phyloP scores from a whole-genome alignment of 108 stramenopile species.

The Craspedostauros australis region DNA sequence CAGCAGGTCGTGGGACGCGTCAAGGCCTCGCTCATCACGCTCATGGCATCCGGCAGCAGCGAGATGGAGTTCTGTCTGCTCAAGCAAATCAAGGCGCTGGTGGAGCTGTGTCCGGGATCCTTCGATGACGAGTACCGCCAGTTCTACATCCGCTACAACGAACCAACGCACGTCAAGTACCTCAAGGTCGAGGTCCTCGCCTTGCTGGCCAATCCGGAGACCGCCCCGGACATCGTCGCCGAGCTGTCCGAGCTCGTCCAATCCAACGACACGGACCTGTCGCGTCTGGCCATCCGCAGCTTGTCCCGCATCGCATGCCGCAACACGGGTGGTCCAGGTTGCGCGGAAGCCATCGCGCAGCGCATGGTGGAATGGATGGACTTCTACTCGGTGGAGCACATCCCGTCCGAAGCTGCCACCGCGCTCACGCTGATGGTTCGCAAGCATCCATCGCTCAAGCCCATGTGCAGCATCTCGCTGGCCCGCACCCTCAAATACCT shows the following conservation, averaged over 20 bases:
- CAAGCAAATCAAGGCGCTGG: slow-evolving; percentile 90
- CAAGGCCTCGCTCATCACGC: slow-evolving; percentile 94
- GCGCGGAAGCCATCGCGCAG: slow-evolving; percentile 78
- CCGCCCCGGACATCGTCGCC: slow-evolving; percentile 89
- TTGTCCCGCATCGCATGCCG: slow-evolving; percentile 86
- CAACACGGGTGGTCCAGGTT: slow-evolving; percentile 72
- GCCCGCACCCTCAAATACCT: slow-evolving; percentile 73
- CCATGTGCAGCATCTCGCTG: slow-evolving; percentile 80
- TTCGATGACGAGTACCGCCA: slow-evolving; percentile 97
- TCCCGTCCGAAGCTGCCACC: slow-evolving; percentile 82
- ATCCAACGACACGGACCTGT: slow-evolving; percentile 71
- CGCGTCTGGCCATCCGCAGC: slow-evolving; percentile 83
- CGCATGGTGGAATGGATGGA: slow-evolving; percentile 89
- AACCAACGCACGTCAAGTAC: slow-evolving; percentile 93
- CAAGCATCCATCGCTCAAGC: slow-evolving; percentile 66
- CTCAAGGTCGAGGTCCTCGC: slow-evolving; percentile 90
- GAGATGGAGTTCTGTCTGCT: slow-evolving; percentile 88
- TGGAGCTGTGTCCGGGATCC: slow-evolving; percentile 86
- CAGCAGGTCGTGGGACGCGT: slow-evolving; percentile 85
- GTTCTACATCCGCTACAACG: slow-evolving; percentile 94
- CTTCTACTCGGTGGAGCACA: slow-evolving; percentile 69
- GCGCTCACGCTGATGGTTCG: slow-evolving; percentile 77
- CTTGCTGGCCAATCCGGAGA: slow-evolving; percentile 81
- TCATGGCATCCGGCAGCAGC: slow-evolving; percentile 77
- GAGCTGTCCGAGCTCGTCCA: slow-evolving; percentile 93